Base-by-base conservation (phyloP, 2,329 filamentous ascomycete genomes). In the Dichotomopilus funicola region DNA sequence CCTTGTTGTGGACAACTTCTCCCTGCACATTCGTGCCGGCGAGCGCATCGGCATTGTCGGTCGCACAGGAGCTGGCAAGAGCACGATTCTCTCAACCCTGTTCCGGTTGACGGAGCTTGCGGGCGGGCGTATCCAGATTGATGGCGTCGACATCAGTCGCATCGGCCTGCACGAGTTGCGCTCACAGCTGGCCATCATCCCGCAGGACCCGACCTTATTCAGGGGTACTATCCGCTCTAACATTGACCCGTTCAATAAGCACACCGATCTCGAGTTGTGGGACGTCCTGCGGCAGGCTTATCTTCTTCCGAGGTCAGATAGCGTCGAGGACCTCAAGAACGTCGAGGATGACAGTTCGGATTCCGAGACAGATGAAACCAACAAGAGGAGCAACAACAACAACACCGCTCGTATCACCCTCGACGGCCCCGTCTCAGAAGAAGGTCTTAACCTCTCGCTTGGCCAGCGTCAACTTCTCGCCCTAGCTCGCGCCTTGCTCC, bases 381-480 rank as follows among this genome's bases (percentile, higher is more conserved):
- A 61, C 34, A 49, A 60, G 34, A 59, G 62, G 47, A 54, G 57
- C 49, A 55, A 63, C 54, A 55, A 62, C 57, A 66, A 57, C 50
- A 59, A 63, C 54, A 65, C 68, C 2, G 45, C 71, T 9, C 83
- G 88, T 54, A 87, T 96, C 59, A 84, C 90, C 61, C 85, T 99
- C 27, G 92, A 97, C 71, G 87, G 81, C 11, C 67, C 83, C 2
- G 92, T 97, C 2, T 91, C 96, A 64, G 94, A 97, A 68, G 92
- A 96, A 73, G 94, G 94, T 0, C 79, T 96, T 59, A 97, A 97
- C 72, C 96, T 96, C 76, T 95, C 90, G 0, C 85, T 97, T 8
- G 92, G 92, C 6, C 92, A 97, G 73, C 84, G 94, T 3, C 94
- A 97, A 71, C 82, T 97, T 49, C 95, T 97, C 88, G 94, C 94